phyloP scores from a whole-genome alignment of 176 grass and related monocot species.

The Oryza brachyantha region DNA sequence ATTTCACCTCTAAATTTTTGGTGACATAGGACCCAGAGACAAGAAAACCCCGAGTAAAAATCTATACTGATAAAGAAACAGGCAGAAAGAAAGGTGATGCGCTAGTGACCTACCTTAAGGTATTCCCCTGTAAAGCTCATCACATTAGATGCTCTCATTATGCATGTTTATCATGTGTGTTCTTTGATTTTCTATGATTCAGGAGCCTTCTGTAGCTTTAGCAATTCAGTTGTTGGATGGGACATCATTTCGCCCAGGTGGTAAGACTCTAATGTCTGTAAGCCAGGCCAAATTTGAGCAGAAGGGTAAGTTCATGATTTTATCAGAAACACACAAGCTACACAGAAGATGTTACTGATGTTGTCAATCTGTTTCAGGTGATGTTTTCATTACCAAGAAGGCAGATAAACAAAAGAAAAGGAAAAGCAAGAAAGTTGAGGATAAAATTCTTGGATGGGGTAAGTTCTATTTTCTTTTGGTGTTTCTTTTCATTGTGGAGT shows the following conservation, averaged over 20 bases:
- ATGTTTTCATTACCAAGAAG: constrained; percentile 77
- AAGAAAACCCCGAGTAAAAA: constrained; percentile 85
- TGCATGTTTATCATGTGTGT: constrained; percentile 3
- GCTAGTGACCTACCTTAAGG: constrained; percentile 91
- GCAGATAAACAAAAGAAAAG: constrained; percentile 87
- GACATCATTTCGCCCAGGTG: constrained; percentile 74
- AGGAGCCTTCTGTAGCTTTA: constrained; percentile 93
- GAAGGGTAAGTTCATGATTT: constrained; percentile 59
- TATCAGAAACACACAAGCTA: constrained; percentile 16
- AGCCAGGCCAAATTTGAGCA: constrained; percentile 78
- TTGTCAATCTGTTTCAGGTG: constrained; percentile 51
- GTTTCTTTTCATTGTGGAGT: too few species aligned
- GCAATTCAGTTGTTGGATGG: constrained; percentile 84
- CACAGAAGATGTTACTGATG: constrained; percentile 10
- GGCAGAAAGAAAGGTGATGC: constrained; percentile 87
- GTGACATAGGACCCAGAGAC: constrained; percentile 76
- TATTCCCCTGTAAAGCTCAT: constrained; percentile 19
- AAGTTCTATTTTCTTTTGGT: constrained; percentile 39
- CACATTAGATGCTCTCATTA: constrained; percentile 1
- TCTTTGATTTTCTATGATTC: constrained; percentile 22
- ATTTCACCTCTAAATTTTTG: constrained; percentile 11
- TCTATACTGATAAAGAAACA: constrained; percentile 83
- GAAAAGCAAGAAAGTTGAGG: constrained; percentile 81
- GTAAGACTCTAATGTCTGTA: constrained; percentile 78
- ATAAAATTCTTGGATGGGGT: constrained; percentile 99